Conservation (phyloP, 345 rosid genomes). For the Psidium guajava region DNA sequence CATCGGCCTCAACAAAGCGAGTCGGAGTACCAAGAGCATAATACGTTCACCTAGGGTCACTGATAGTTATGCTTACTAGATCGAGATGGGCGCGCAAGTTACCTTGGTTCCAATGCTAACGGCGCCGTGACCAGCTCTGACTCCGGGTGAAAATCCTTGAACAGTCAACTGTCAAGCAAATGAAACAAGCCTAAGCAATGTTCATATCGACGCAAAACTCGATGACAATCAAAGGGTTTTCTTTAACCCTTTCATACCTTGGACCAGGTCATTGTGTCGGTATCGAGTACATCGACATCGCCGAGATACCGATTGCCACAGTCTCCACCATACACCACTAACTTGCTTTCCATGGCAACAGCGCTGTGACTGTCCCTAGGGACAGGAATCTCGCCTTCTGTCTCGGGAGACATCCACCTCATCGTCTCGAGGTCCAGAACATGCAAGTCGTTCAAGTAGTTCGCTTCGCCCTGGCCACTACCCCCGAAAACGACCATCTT, state of each 20-base stretch:
- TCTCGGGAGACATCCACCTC: conserved; percentile 52
- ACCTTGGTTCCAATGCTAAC: conserved; percentile 49
- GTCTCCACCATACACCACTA: conserved; percentile 63
- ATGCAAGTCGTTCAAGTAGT: conserved; percentile 63
- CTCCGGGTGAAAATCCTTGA: conserved; percentile 50
- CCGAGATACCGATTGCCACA: conserved; percentile 63
- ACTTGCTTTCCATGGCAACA: conserved; percentile 32
- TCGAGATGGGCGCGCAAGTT: not conserved
- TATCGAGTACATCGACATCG: conserved; percentile 41
- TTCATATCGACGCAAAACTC: not conserved
- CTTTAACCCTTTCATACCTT: conserved; percentile 21
- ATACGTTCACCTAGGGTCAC: not conserved
- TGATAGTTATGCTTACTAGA: not conserved
- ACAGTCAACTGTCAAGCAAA: conserved; percentile 24
- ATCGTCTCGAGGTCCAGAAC: conserved; percentile 48
- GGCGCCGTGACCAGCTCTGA: conserved; percentile 66
- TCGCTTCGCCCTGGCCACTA: conserved; percentile 72
- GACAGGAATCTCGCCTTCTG: conserved; percentile 49
- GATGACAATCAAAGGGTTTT: not conserved
- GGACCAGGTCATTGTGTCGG: conserved; percentile 45
- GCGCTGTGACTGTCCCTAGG: conserved; percentile 69
- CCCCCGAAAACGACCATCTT: conserved; percentile 61
- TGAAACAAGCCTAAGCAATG: not conserved
- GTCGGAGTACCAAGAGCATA: not conserved
- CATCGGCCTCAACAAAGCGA: not conserved